Percentiles rank a stretch among this genome's conserved stretches.
Evolutionary conservation across 352 stramenopile genomes (phyloP).

Genomic region (Pythium rhizo-oryzae): DNA sequence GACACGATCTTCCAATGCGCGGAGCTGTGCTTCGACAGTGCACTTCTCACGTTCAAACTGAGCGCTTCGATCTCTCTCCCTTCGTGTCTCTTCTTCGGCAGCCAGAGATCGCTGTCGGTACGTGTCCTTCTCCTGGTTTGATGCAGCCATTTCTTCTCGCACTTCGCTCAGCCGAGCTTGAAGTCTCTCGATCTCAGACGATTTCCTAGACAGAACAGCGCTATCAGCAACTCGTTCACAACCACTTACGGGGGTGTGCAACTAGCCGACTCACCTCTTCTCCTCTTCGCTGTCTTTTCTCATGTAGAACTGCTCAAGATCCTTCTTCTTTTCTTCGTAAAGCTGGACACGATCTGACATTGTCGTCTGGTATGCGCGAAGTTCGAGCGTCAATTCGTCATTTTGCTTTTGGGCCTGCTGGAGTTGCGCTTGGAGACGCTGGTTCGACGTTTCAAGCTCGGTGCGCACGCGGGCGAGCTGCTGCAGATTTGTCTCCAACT

Average conservation of each 20-base stretch:
- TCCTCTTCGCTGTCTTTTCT: slow-evolving; percentile 59
- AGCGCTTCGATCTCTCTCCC: slow-evolving; percentile 54
- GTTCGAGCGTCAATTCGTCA: slow-evolving; percentile 57
- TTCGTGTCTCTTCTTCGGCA: slow-evolving; percentile 49
- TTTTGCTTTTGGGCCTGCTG: slow-evolving; percentile 56
- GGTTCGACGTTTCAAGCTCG: slow-evolving; percentile 33
- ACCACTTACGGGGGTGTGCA: not conserved
- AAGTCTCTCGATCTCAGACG: slow-evolving; percentile 52
- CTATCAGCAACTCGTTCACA: not conserved
- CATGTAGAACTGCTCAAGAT: slow-evolving; percentile 64
- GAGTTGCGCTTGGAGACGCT: slow-evolving; percentile 54
- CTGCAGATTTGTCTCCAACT: slow-evolving; percentile 43
- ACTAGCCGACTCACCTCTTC: slow-evolving; percentile 30
- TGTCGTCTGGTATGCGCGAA: slow-evolving; percentile 53
- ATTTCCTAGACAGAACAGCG: slow-evolving; percentile 34
- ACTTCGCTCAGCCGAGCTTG: slow-evolving; percentile 52
- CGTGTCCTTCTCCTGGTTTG: slow-evolving; percentile 52
- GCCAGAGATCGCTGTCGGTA: slow-evolving; percentile 46
- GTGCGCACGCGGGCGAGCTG: slow-evolving; percentile 18
- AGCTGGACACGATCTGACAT: slow-evolving; percentile 51
- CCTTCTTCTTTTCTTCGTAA: slow-evolving; percentile 71
- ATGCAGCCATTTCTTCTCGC: slow-evolving; percentile 50
- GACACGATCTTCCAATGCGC: slow-evolving; percentile 54
- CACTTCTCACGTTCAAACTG: slow-evolving; percentile 67
- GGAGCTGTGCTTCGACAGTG: slow-evolving; percentile 58